Evolutionary conservation across 2,329 filamentous ascomycete species (phyloP), one percentile per base, ranked within the genome.

Genomic region (Gliomastix tumulicola): DNA sequence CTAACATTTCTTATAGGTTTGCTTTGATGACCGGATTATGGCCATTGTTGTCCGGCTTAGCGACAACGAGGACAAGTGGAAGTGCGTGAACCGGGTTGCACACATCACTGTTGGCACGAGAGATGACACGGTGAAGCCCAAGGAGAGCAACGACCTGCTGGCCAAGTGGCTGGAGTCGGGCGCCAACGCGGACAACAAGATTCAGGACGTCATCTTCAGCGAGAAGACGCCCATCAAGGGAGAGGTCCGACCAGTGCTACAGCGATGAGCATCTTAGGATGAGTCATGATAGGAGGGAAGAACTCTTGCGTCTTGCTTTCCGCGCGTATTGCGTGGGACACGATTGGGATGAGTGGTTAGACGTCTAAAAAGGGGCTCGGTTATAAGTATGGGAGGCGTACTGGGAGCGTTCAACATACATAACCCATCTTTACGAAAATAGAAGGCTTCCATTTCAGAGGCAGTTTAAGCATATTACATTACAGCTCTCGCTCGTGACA

Each of bases 101-200:
- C 92, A 98, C 56, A 77, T 98, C 41, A 98, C 92, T 0, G 71
- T 97, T 7, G 92, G 92, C 16, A 98, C 92, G 1, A 76, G 79
- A 9, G 74, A 80, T 45, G 60, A 69, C 32, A 59, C 69, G 7
- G 77, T 97, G 50, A 97, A 96, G 65, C 90, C 92, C 0, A 89
- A 85, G 60, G 90, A 98, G 67, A 94, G 89, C 63, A 98, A 98
- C 54, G 81, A 87, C 41, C 49, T 98, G 52, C 59, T 98, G 40
- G 70, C 70, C 44, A 68, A 69, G 41, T 97, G 90, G 90, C 54
- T 92, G 42, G 69, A 82, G 43, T 46, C 59, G 21, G 75, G 73
- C 1, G 56, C 60, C 18, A 61, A 64, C 3, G 60, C 49, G 3
- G 57, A 57, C n/a, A 66, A 60, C 25, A 54, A 56, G 11, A 69